phyloP scores from a whole-genome alignment of 2,329 filamentous ascomycete genomes.

The Pseudopithomyces maydicus region DNA sequence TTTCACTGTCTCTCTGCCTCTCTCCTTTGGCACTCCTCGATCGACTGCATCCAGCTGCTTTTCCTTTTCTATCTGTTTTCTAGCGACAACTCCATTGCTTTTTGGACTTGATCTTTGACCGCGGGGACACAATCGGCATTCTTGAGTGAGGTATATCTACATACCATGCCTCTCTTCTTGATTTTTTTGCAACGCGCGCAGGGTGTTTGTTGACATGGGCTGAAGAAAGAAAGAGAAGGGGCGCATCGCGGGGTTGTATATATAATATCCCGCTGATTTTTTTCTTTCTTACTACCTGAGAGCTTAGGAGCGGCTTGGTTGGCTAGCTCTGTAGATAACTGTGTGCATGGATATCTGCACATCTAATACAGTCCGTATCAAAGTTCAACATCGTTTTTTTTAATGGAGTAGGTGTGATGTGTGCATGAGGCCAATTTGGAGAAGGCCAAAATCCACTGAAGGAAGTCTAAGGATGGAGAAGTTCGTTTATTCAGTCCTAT shows the following conservation, averaged over 20 bases:
- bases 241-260: constrained; percentile 3
- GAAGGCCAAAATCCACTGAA: too few species aligned
- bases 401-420: too few species aligned
- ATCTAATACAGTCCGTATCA: constrained; percentile 2
- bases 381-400: too few species aligned
- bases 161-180: not conserved
- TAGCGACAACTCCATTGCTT: not conserved
- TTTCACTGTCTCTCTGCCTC: too few species aligned
- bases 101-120: not conserved
- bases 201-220: not conserved
- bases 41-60: not conserved
- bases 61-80: not conserved
- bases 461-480: too few species aligned
- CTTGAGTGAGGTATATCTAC: not conserved
- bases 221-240: not conserved
- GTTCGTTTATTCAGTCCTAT: too few species aligned
- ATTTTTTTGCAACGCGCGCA: not conserved
- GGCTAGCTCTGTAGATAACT: not conserved
- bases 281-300: not conserved
- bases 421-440: too few species aligned
- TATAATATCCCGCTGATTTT: not conserved
- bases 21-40: not conserved
- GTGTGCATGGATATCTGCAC: constrained; percentile 1
- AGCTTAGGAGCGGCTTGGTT: not conserved
- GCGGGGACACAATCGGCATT: not conserved